phyloP scores from a whole-genome alignment of 164 flowering plant genomes.

The Litsea cubeba region DNA sequence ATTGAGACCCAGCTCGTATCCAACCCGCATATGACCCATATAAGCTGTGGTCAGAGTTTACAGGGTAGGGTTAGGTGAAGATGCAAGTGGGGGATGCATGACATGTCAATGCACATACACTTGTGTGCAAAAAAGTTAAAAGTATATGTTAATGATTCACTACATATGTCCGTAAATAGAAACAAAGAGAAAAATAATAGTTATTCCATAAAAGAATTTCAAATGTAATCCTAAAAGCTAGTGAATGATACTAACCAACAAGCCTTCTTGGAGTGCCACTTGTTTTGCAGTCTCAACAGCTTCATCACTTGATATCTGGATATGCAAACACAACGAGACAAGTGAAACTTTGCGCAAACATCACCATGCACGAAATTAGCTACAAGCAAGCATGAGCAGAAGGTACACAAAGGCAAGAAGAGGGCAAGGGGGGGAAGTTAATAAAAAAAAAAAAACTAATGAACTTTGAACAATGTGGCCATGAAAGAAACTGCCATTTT shows the following conservation, averaged over 20 bases:
- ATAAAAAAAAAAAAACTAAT: background rate
- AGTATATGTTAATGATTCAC: background rate
- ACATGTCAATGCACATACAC: too few relatives aligned
- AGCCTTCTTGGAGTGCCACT: slow-evolving; percentile 89
- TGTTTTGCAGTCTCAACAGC: slow-evolving; percentile 91
- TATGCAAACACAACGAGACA: too few relatives aligned
- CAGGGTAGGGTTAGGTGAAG: background rate
- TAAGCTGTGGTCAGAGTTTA: too few relatives aligned
- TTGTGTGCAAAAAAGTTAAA: background rate
- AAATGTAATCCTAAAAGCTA: background rate
- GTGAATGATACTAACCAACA: slow-evolving; percentile 56
- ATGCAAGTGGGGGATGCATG: background rate
- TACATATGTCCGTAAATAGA: background rate
- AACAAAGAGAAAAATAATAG: background rate
- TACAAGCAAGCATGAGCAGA: too few relatives aligned
- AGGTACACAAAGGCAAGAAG: background rate
- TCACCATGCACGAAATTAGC: too few relatives aligned
- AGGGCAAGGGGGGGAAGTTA: background rate
- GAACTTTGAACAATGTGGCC: background rate
- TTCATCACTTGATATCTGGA: slow-evolving; percentile 85
- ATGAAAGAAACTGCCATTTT: too few relatives aligned
- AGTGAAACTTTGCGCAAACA: background rate
- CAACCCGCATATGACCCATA: too few relatives aligned
- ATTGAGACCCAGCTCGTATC: too few relatives aligned
- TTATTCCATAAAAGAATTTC: background rate